Percentiles rank a stretch among this genome's conserved stretches.
Evolutionary conservation across 495 filamentous ascomycete species (phyloP).

Genomic region (Daldinia grandis): DNA sequence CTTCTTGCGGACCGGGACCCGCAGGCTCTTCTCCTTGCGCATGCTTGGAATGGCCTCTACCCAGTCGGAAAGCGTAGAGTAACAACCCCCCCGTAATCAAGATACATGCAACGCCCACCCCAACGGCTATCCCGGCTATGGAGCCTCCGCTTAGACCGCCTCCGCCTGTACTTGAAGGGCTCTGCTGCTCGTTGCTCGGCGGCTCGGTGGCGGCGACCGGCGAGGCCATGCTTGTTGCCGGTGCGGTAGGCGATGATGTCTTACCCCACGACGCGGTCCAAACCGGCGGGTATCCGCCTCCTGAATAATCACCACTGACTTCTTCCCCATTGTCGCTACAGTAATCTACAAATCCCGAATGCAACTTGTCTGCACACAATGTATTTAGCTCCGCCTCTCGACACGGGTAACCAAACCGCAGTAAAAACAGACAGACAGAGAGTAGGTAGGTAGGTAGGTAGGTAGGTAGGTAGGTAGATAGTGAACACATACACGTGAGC

Average conservation of each 20-base stretch:
- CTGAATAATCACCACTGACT: not conserved
- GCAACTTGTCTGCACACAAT: not conserved
- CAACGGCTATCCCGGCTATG: conserved; percentile 44
- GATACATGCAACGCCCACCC: conserved; percentile 26
- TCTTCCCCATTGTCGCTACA: conserved; percentile 20
- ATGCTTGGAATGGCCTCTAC: conserved; percentile 2
- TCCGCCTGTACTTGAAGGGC: not conserved
- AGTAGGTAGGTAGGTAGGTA: too few species aligned
- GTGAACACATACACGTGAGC: conserved; percentile 9
- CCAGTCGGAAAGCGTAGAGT: conserved; percentile 35
- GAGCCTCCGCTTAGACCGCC: conserved; percentile 28
- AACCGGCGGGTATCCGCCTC: not conserved
- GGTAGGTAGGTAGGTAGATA: too few species aligned
- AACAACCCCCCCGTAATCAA: conserved; percentile 25
- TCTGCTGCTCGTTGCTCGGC: not conserved
- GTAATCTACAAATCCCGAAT: conserved; percentile 4
- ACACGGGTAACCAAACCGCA: not conserved
- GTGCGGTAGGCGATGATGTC: not conserved
- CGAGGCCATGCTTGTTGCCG: not conserved
- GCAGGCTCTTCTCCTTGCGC: not conserved
- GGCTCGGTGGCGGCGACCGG: not conserved
- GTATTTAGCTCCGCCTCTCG: not conserved
- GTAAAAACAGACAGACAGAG: not conserved
- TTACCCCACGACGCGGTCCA: not conserved
- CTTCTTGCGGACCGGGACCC: not conserved